Conservation (phyloP, 805 yeast species). For the Sugiyamaella smithiae region DNA sequence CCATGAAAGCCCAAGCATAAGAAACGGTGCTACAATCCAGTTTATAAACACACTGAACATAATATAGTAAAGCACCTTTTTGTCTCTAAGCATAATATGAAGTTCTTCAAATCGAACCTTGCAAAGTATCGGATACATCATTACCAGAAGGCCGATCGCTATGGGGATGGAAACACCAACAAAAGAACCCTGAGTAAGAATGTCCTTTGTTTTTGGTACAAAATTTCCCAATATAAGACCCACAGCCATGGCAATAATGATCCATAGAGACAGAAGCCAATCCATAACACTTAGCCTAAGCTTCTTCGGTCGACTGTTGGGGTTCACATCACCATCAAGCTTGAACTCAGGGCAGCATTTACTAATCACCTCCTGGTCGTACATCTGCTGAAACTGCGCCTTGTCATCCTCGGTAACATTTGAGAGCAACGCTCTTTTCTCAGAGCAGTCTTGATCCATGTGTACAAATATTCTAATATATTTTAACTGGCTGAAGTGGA, state of each 20-base stretch:
- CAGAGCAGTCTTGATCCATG: background rate
- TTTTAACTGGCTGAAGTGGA: no score
- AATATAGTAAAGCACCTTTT: constrained; percentile 33
- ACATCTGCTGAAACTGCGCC: background rate
- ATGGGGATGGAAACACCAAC: constrained; percentile 30
- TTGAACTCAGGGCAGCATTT: background rate
- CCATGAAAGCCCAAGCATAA: constrained; percentile 57
- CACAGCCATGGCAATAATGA: constrained; percentile 27
- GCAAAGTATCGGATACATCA: constrained; percentile 59
- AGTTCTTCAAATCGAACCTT: constrained; percentile 52
- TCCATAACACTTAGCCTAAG: constrained; percentile 19
- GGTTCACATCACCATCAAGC: background rate
- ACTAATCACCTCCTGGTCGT: background rate
- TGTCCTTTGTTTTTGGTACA: constrained; percentile 24
- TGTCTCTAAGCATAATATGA: constrained; percentile 29
- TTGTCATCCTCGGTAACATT: background rate
- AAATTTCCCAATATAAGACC: constrained; percentile 29
- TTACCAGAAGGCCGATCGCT: constrained; percentile 48
- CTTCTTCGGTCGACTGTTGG: background rate
- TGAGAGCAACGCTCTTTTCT: background rate
- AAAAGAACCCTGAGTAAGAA: constrained; percentile 20
- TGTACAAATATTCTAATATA: no score
- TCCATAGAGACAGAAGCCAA: constrained; percentile 28
- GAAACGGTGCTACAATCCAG: constrained; percentile 55
- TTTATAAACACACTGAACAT: constrained; percentile 45